Evolutionary conservation across 305 asterid species (phyloP).

Genomic region (Plantago lanceolata): DNA sequence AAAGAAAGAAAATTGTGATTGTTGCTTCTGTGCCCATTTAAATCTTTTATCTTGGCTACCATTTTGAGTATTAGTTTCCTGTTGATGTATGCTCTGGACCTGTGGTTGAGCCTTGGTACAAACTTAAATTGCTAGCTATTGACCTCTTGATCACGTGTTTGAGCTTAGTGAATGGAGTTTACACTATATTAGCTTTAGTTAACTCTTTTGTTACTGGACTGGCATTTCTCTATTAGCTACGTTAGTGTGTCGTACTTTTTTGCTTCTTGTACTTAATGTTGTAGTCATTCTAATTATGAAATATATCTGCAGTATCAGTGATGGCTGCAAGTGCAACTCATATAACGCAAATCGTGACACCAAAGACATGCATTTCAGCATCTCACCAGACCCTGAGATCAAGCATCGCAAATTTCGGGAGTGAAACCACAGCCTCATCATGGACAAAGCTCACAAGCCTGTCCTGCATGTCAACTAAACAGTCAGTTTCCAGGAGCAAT

Average conservation of each 20-base stretch:
- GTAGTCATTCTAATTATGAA: constrained; percentile 12
- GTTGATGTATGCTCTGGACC: no score
- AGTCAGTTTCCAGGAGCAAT: constrained; percentile 33
- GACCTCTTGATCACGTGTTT: no score
- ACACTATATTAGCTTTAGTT: no score
- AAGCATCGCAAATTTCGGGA: constrained; percentile 39
- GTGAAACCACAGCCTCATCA: constrained; percentile 42
- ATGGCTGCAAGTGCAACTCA: constrained; percentile 70
- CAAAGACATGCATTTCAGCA: constrained; percentile 53
- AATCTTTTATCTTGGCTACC: no score
- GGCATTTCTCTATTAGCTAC: background rate
- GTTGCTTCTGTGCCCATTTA: no score
- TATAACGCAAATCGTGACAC: constrained; percentile 42
- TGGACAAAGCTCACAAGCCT: constrained; percentile 48
- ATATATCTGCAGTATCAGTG: constrained; percentile 26
- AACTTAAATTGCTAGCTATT: no score
- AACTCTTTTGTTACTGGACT: no score
- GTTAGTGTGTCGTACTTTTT: background rate
- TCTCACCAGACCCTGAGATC: constrained; percentile 37
- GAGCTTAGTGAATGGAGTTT: no score
- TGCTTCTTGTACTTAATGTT: background rate
- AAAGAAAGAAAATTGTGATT: no score
- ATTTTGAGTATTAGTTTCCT: no score
- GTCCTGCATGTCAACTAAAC: constrained; percentile 36
- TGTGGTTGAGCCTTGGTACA: no score